Evolutionary conservation across 495 filamentous ascomycete genomes (phyloP).

Genomic region (Thermochaetoides thermophila): DNA sequence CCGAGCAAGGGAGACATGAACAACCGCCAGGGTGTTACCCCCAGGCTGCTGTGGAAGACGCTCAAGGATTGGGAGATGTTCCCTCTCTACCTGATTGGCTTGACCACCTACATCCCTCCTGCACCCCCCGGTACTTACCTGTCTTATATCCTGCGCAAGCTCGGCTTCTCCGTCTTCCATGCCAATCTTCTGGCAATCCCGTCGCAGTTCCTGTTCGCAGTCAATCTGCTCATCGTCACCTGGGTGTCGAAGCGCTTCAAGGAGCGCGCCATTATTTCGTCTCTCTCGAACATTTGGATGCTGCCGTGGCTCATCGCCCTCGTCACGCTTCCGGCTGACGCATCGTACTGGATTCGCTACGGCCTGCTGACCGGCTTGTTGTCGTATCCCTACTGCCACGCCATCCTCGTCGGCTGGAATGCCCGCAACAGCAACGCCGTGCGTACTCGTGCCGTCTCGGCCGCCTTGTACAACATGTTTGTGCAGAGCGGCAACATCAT

Average conservation of each 20-base stretch:
- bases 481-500: constrained; percentile 9
- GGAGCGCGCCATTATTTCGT: constrained; percentile 35
- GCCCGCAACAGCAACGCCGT: constrained; percentile 54
- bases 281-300: constrained; percentile 39
- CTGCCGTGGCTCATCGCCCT: constrained; percentile 40
- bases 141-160: constrained; percentile 31
- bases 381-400: constrained; percentile 25
- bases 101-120: constrained; percentile 38
- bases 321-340: constrained; percentile 15
- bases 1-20: constrained; percentile 51
- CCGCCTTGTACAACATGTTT: constrained; percentile 39
- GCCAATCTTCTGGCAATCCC: constrained; percentile 41
- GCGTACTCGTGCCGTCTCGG: constrained; percentile 49
- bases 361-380: constrained; percentile 38
- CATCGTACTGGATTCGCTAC: constrained; percentile 41
- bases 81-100: constrained; percentile 42
- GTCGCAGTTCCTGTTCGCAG: constrained; percentile 28
- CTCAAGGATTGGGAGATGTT: constrained; percentile 43
- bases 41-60: constrained; percentile 29
- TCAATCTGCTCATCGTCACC: constrained; percentile 28
- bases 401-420: constrained; percentile 51
- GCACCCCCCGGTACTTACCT: constrained; percentile 31
- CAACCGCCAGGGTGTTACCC: constrained; percentile 38
- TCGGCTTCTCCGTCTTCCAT: constrained; percentile 40
- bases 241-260: constrained; percentile 39